A percentile compares a stretch with the other conserved stretches of the same genome.
phyloP scores from a whole-genome alignment of 192 early-diverging fungal genomes.

The Dispira simplex region DNA sequence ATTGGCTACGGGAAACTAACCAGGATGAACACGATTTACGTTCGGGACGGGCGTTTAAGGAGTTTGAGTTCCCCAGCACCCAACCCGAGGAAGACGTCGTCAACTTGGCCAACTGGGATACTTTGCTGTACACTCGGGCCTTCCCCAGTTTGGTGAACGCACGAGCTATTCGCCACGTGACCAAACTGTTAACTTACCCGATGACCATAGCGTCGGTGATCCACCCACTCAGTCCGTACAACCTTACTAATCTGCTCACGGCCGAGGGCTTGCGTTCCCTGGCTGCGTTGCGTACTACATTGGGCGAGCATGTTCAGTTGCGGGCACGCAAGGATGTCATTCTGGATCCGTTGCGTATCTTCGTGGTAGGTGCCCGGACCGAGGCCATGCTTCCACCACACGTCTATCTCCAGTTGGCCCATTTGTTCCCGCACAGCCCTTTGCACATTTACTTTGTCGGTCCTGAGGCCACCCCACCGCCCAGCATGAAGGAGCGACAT shows the following conservation, averaged over 20 bases:
- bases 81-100: slow-evolving; percentile 57
- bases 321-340: slow-evolving; percentile 31
- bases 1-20: slow-evolving; percentile 45
- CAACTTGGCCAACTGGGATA: slow-evolving; percentile 64
- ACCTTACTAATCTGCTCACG: slow-evolving; percentile 42
- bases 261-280: slow-evolving; percentile 56
- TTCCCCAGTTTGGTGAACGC: slow-evolving; percentile 55
- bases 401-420: slow-evolving; percentile 53
- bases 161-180: slow-evolving; percentile 61
- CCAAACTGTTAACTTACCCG: slow-evolving; percentile 64
- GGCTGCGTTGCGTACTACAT: slow-evolving; percentile 35
- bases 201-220: slow-evolving; percentile 56
- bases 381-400: slow-evolving; percentile 61
- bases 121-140: slow-evolving; percentile 60
- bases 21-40: slow-evolving; percentile 69
- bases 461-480: slow-evolving; percentile 44
- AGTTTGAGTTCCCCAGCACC: slow-evolving; percentile 62
- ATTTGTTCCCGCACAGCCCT: slow-evolving; percentile 51
- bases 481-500: slow-evolving; percentile 27
- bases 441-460: slow-evolving; percentile 72
- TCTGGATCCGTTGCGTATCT: slow-evolving; percentile 44
- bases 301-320: slow-evolving; percentile 27
- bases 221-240: slow-evolving; percentile 58
- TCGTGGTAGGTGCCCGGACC: slow-evolving; percentile 52
- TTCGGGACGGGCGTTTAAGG: slow-evolving; percentile 51